These are phyloP conservation scores for Barbarea vulgaris DNA, from an alignment of 345 rosid species.

Conservation along the genomic window DNA sequence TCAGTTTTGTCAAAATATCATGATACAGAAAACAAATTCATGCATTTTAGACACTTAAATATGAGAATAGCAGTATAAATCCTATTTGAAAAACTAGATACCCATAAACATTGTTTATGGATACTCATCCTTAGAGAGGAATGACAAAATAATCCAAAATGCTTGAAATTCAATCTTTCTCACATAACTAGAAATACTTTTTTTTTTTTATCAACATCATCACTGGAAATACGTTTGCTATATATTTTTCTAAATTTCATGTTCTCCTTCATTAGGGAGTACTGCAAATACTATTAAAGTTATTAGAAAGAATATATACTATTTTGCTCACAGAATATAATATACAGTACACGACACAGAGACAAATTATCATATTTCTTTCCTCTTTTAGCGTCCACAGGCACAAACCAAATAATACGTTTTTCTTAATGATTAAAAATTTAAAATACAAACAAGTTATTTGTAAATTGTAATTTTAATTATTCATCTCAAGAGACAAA, in stretches of 20 bases:
- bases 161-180: too few species aligned
- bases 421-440: background rate
- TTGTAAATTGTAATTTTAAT: constrained; percentile 3
- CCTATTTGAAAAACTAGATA: background rate
- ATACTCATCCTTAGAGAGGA: too few species aligned
- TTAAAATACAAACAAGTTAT: background rate
- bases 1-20: background rate
- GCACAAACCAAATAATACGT: background rate
- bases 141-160: too few species aligned
- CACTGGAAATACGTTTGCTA: too few species aligned
- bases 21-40: background rate
- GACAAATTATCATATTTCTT: background rate
- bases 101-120: background rate
- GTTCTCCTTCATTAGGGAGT: too few species aligned
- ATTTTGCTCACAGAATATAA: background rate
- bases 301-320: background rate
- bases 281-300: too few species aligned
- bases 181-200: too few species aligned
- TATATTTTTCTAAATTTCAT: too few species aligned
- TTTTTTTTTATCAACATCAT: too few species aligned
- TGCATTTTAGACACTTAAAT: background rate
- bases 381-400: background rate
- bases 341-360: background rate
- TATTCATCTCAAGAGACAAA: background rate
- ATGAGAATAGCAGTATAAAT: background rate